Evolutionary conservation across 345 rosid species (phyloP).

Genomic region (Balakata baccata): DNA sequence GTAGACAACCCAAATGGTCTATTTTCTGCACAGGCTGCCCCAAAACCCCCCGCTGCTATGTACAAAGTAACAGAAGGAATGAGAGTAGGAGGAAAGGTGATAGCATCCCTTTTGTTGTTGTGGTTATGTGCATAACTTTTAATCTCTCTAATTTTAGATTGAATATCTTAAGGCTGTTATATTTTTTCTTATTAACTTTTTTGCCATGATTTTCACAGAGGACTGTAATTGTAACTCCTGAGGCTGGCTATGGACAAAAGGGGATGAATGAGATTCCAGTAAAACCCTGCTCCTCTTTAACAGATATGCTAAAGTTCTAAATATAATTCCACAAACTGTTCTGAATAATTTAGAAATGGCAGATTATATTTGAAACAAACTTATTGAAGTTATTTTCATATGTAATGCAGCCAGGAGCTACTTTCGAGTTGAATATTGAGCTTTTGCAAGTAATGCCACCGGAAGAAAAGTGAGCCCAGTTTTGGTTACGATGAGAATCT

Average conservation of each 20-base stretch:
- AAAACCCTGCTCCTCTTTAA: constrained; percentile 12
- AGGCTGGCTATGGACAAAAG: constrained; percentile 70
- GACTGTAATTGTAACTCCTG: constrained; percentile 80
- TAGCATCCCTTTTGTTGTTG: background rate
- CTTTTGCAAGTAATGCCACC: constrained; percentile 61
- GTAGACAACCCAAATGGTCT: constrained; percentile 92
- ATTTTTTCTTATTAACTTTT: too few relatives aligned
- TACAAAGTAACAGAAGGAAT: constrained; percentile 71
- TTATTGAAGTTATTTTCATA: background rate
- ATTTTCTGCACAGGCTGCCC: constrained; percentile 93
- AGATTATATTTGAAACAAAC: background rate
- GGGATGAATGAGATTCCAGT: constrained; percentile 96
- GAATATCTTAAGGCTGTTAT: background rate
- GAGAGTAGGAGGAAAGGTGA: constrained; percentile 92
- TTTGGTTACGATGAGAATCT: background rate
- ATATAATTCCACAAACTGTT: background rate
- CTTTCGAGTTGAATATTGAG: constrained; percentile 79
- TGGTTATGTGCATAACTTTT: background rate
- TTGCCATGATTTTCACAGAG: constrained; percentile 44
- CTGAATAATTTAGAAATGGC: background rate
- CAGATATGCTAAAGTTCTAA: background rate
- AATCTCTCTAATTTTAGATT: background rate
- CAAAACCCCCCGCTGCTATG: constrained; percentile 96
- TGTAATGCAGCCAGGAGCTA: constrained; percentile 64
- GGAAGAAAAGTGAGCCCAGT: constrained; percentile 30